Base-by-base conservation (phyloP, 192 early-diverging fungal species). In the Podila verticillata region DNA sequence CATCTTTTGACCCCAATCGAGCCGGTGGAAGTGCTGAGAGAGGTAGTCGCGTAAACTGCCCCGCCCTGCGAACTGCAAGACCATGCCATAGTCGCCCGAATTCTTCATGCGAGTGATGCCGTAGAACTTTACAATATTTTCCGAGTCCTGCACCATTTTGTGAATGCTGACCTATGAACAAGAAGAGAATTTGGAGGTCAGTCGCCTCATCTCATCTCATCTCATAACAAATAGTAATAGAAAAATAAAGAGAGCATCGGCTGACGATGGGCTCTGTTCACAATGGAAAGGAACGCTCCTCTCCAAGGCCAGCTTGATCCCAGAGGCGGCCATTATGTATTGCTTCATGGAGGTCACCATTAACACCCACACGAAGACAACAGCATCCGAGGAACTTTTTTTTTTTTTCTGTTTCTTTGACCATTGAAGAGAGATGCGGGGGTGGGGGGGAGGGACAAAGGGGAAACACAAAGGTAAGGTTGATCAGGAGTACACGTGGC, bases 41-140 rank as follows among this genome's bases (percentile, higher is more conserved):
- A 82, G 66, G 47, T 78, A 85, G 31, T 79, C 58, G 13, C 75
- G 74, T 13, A 85, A 39, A 68, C 81, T 79, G 13, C 79, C 80
- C 51, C 70, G 56, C 4, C 65, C 63, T 20, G 84, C 84, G 58
- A 72, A 82, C 54, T 82, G 65, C 0, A 79, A 39, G 8, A 85
- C 74, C 67, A 85, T 70, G 48, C 81, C 75, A 51, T 79, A 85
- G 51, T 85, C 71, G 17, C 73, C 65, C 20, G 63, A 72, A 36
- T 26, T 26, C 29, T 58, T 67, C 61, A 80, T 72, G 30, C 51
- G 35, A 5, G 77, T 80, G 47, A 80, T 72, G 22, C 77, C 77
- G 47, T 68, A 80, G 66, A 80, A 80, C 35, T 80, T 80, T 22
- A 80, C 77, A 17, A 80, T 72, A 39, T 80, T 80, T 32, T 80